phyloP scores from a whole-genome alignment of 108 stramenopile species.

The Fistulifera pelliculosa region DNA sequence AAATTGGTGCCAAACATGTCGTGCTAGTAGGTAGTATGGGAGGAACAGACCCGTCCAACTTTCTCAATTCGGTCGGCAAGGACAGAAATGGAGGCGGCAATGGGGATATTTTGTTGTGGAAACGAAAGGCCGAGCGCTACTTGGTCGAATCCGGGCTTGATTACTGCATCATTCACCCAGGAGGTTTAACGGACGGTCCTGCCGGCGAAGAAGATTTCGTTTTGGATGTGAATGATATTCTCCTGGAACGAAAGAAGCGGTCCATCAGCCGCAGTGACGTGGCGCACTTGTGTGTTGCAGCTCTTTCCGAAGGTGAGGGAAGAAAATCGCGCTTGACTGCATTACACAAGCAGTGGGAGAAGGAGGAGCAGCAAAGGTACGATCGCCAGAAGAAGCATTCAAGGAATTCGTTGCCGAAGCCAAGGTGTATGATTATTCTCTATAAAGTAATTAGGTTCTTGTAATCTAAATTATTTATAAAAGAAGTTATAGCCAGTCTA shows the following conservation, averaged over 20 bases:
- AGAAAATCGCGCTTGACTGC: conserved; percentile 53
- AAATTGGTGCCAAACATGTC: conserved; percentile 69
- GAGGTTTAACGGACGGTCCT: conserved; percentile 66
- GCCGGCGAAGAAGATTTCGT: conserved; percentile 41
- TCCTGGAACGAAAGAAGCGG: conserved; percentile 38
- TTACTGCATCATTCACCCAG: conserved; percentile 87
- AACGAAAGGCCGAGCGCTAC: conserved; percentile 79
- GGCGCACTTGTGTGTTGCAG: conserved; percentile 56
- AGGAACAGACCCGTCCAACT: conserved; percentile 82
- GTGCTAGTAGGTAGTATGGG: conserved; percentile 74
- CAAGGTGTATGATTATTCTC: conserved; percentile 39
- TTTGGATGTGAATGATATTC: conserved; percentile 72
- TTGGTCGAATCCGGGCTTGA: conserved; percentile 60
- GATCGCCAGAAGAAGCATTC: conserved; percentile 37
- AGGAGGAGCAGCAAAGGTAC: neutral
- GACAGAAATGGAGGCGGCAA: conserved; percentile 31
- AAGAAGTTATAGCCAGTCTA: too few relatives aligned
- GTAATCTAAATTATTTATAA: too few relatives aligned
- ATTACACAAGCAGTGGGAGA: conserved; percentile 21
- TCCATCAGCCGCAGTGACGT: conserved; percentile 74
- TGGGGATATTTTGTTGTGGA: conserved; percentile 88
- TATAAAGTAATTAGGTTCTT: conserved; percentile 2
- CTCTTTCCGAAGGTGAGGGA: conserved; percentile 34
- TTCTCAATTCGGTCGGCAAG: conserved; percentile 81
- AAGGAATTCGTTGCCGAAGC: conserved; percentile 30